Conservation (phyloP, 2,329 filamentous ascomycete species). For the Cryphonectria radicalis region DNA sequence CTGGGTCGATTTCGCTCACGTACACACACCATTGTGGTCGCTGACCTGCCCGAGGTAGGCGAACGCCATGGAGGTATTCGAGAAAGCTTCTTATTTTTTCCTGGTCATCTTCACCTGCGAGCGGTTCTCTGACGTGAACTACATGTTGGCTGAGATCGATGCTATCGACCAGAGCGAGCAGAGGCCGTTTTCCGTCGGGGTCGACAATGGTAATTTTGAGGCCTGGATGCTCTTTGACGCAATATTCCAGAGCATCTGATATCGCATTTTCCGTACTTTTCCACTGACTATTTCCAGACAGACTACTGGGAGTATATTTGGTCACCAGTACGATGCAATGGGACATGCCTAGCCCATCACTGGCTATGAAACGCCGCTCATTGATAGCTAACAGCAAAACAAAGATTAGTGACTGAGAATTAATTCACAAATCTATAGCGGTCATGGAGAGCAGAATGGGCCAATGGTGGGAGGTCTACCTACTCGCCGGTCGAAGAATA, state of each 20-base stretch:
- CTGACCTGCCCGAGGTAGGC: background rate
- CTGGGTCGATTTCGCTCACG: background rate
- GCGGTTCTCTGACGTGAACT: background rate
- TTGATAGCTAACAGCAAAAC: background rate
- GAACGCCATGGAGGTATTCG: background rate
- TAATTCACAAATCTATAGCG: background rate
- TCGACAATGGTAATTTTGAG: background rate
- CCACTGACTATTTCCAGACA: background rate
- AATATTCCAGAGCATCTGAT: background rate
- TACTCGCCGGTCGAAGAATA: background rate
- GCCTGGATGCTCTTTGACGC: background rate
- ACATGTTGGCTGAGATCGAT: conserved; percentile 2
- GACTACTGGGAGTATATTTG: background rate
- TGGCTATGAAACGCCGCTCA: background rate
- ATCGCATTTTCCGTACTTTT: background rate
- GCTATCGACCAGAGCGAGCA: background rate
- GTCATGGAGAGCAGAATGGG: background rate
- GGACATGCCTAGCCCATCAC: background rate
- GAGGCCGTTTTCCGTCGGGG: background rate
- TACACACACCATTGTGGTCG: background rate
- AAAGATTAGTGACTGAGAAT: background rate
- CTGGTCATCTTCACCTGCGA: background rate
- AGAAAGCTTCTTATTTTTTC: background rate
- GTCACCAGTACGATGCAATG: background rate
- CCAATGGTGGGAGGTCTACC: background rate